These are phyloP conservation scores for Diophrys sp. DNA, from an alignment of 73 alveolate species.

Conservation along the genomic window DNA sequence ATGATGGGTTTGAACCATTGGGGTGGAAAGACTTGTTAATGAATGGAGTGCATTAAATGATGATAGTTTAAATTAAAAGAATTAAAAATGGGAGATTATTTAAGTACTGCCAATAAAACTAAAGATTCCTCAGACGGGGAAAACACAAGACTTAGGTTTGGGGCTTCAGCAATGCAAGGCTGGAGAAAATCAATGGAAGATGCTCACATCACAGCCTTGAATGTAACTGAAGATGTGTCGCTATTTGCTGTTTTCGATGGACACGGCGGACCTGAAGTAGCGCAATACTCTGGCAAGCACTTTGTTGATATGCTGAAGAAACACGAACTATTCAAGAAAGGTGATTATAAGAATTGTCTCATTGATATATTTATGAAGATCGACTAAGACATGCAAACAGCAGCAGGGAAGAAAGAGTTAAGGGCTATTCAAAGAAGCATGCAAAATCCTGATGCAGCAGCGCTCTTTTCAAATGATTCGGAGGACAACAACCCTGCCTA, in stretches of 20 bases:
- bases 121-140: conserved; percentile 37
- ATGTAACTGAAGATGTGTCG: conserved; percentile 37
- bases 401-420: conserved; percentile 50
- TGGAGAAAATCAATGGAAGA: conserved; percentile 87
- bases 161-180: conserved; percentile 92
- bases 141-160: conserved; percentile 43
- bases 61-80: not conserved
- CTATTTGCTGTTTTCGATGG: conserved; percentile 83
- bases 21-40: no score
- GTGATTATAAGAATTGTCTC: conserved; percentile 60
- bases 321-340: conserved; percentile 41
- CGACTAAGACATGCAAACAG: conserved; percentile 63
- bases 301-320: conserved; percentile 84
- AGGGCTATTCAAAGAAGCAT: no score
- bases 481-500: not conserved
- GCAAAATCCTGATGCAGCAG: no score
- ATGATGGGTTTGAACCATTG: no score
- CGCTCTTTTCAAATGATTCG: not conserved
- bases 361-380: conserved; percentile 64
- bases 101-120: conserved; percentile 28
- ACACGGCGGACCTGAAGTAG: conserved; percentile 91
- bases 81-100: conserved; percentile 37
- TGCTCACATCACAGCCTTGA: conserved; percentile 70
- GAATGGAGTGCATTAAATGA: not conserved
- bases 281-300: conserved; percentile 65